phyloP scores from a whole-genome alignment of 768 basidiomycete species.

The Macrolepiota dolichaula region DNA sequence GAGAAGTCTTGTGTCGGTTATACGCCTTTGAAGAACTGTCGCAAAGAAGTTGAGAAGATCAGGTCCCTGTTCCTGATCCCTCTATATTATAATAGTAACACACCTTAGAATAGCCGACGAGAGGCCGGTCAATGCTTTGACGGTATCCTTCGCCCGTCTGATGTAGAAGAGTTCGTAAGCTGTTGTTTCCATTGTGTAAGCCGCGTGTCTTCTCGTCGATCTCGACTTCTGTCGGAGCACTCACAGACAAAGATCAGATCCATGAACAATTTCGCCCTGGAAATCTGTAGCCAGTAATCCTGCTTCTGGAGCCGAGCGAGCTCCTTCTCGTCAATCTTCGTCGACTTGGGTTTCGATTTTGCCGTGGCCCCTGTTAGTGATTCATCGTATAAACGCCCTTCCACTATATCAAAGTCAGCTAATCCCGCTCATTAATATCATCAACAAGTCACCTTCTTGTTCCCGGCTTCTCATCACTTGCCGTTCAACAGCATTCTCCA shows the following conservation, averaged over 20 bases:
- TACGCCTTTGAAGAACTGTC: constrained; percentile 70
- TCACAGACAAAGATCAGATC: constrained; percentile 86
- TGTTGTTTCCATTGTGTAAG: constrained; percentile 24
- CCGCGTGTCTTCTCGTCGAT: background rate
- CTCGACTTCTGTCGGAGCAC: constrained; percentile 17
- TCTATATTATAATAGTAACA: constrained; percentile 8
- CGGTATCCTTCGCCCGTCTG: constrained; percentile 52
- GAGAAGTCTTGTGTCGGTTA: constrained; percentile 61
- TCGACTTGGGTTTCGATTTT: constrained; percentile 58
- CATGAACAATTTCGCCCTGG: constrained; percentile 72
- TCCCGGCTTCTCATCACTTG: constrained; percentile 63
- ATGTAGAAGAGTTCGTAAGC: constrained; percentile 80
- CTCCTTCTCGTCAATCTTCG: constrained; percentile 69
- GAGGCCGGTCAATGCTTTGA: constrained; percentile 68
- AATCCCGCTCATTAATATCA: constrained; percentile 1
- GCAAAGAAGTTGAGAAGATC: constrained; percentile 13
- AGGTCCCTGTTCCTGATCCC: background rate
- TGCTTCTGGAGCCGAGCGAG: constrained; percentile 63
- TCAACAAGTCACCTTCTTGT: constrained; percentile 49
- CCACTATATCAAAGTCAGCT: constrained; percentile 41
- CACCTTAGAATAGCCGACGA: constrained; percentile 74
- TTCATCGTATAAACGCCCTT: constrained; percentile 69
- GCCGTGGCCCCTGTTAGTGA: constrained; percentile 68
- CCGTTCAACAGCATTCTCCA: constrained; percentile 81
- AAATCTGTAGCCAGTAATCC: constrained; percentile 73